These are phyloP conservation scores for Chalaropsis ovoidea DNA, from an alignment of 2,329 filamentous ascomycete genomes.

Conservation along the genomic window DNA sequence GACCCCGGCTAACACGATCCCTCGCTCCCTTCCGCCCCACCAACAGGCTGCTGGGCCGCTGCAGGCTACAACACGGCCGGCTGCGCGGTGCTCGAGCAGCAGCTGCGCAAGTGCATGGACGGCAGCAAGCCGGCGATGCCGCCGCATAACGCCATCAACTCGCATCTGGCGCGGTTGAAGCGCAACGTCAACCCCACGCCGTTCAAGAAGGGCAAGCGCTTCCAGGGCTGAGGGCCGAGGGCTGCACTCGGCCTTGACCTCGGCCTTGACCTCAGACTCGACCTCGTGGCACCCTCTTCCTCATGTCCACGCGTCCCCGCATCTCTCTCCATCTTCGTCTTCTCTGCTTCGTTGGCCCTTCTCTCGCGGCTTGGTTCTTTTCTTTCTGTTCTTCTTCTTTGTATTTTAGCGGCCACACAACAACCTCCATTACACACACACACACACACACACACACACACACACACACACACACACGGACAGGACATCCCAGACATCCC, in stretches of 20 bases:
- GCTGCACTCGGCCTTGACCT: background rate
- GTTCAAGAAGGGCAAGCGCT: slow-evolving; percentile 34
- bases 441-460: too few species aligned
- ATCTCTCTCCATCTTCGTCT: background rate
- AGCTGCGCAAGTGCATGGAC: slow-evolving; percentile 68
- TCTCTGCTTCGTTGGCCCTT: slow-evolving; percentile 1
- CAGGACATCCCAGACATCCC: too few species aligned
- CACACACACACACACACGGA: too few species aligned
- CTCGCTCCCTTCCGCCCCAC: background rate
- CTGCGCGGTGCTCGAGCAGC: slow-evolving; percentile 49
- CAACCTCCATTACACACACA: background rate
- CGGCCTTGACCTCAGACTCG: too few species aligned
- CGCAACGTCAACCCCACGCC: slow-evolving; percentile 47
- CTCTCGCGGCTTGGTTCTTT: background rate
- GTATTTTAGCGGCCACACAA: background rate
- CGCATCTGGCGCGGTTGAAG: slow-evolving; percentile 73
- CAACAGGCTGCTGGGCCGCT: slow-evolving; percentile 71
- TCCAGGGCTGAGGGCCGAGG: slow-evolving; percentile 17
- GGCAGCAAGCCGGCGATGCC: slow-evolving; percentile 42
- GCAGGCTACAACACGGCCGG: slow-evolving; percentile 56
- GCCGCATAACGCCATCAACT: slow-evolving; percentile 70
- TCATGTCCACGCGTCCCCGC: too few species aligned
- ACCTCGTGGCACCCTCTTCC: too few species aligned
- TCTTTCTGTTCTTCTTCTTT: background rate
- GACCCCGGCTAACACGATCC: background rate